Evolutionary conservation across 1,284 basidiomycete genomes (phyloP), one percentile per base, ranked within the genome.

Genomic region (Cryptococcus sp.): DNA sequence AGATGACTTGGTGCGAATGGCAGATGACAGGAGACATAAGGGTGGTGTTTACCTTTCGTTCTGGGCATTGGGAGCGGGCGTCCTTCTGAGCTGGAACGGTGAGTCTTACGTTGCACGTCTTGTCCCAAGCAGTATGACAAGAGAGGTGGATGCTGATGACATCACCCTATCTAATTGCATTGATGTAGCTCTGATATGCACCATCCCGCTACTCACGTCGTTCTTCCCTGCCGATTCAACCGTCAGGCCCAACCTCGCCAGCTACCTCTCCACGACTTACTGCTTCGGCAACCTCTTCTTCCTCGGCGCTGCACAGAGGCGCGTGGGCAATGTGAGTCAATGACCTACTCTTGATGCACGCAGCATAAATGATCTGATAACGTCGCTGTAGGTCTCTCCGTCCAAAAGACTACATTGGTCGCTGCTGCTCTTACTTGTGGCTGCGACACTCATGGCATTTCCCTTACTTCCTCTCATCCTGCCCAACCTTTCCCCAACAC

Each of bases 61-160:
- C 58, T 78, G 77, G 75, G 64, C 67, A 3, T 59, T 79, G 10
- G 78, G 78, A 16, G 78, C 77, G 3, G 78, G 75, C 16, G 68
- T 77, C 43, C 61, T 79, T 25, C 62, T 79, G 25, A 64, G 66
- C 5, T 79, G 78, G 78, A 79, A 76, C 59, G 77, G 78, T 76
- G 58, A 57, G 78, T 68, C 17, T 11, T 42, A 40, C 40, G 13
- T 27, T 11, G 8, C 10, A 16, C 38, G 23, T 23, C 3, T 25
- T 25, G 25, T 25, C 25, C 13, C 30, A 8, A 35, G 30, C 30
- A 35, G 30, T 35, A 35, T 13, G 8, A 35, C 5, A 35, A 35
- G 30, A 8, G 10, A 35, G 30, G 30, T 35, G 30, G 30, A 35
- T 35, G 30, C 30, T 35, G 30, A 35, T 35, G 30, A 35, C 30